Evolutionary conservation across 73 alveolate species (phyloP).

Genomic region (Paramecium octaurelia): DNA sequence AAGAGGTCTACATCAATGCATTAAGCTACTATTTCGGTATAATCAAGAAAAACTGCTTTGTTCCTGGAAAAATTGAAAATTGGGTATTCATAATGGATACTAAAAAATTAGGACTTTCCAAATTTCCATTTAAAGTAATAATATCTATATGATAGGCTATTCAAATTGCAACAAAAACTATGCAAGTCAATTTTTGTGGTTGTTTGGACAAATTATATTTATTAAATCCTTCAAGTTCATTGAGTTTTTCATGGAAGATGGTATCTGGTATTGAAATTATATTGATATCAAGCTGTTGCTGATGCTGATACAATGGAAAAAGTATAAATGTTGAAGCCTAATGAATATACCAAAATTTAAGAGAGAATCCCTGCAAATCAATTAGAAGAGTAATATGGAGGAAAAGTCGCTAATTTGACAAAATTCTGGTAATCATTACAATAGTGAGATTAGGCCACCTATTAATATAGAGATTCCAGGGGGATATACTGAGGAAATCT

Average conservation of each 20-base stretch:
- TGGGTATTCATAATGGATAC: constrained; percentile 65
- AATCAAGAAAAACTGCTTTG: constrained; percentile 46
- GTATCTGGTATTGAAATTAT: constrained; percentile 9
- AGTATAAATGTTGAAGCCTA: constrained; percentile 50
- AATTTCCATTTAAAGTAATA: constrained; percentile 49
- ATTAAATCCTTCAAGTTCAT: constrained; percentile 57
- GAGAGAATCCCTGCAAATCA: constrained; percentile 52
- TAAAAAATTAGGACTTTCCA: constrained; percentile 39
- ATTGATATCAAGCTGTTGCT: neutral
- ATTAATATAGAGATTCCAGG: constrained; percentile 43
- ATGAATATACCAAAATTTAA: neutral
- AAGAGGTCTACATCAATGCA: constrained; percentile 45
- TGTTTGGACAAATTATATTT: constrained; percentile 54
- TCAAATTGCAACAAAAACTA: constrained; percentile 31
- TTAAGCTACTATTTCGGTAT: constrained; percentile 45
- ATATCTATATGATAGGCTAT: neutral
- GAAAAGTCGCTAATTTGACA: constrained; percentile 57
- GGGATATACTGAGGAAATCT: constrained; percentile 35
- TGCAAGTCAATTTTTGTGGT: constrained; percentile 62
- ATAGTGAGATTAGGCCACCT: neutral
- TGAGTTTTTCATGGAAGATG: constrained; percentile 59
- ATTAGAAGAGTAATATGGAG: constrained; percentile 61
- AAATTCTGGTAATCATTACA: constrained; percentile 41
- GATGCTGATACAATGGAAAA: constrained; percentile 62
- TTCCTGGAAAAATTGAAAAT: constrained; percentile 54